These are phyloP conservation scores for Suhomyces bribrorum DNA, from an alignment of 1,139 yeast genomes.

Conservation along the genomic window DNA sequence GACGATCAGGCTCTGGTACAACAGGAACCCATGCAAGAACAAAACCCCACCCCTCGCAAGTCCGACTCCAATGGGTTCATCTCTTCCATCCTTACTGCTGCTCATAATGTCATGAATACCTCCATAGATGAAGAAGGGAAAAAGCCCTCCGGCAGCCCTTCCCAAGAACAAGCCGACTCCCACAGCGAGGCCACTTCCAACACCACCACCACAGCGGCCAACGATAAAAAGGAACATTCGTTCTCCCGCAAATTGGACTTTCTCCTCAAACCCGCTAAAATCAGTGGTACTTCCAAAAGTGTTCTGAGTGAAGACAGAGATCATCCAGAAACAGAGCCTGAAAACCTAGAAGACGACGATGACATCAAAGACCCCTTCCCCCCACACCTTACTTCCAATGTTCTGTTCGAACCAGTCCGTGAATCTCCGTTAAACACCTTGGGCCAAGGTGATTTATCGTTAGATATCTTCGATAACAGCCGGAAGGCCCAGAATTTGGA, in stretches of 20 bases:
- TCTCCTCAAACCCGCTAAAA: conserved; percentile 20
- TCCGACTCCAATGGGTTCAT: conserved; percentile 26
- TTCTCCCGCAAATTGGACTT: conserved; percentile 22
- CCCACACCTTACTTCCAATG: conserved; percentile 24
- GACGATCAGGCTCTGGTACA: conserved; percentile 12
- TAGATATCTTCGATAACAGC: conserved; percentile 51
- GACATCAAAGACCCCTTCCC: conserved; percentile 2
- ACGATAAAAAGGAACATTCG: conserved; percentile 9
- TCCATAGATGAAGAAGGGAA: conserved; percentile 13
- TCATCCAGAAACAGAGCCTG: conserved; percentile 2
- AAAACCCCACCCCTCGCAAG: conserved; percentile 8
- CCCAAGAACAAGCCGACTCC: conserved; percentile 6
- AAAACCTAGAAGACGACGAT: conserved; percentile 1
- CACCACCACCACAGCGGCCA: conserved; percentile 3
- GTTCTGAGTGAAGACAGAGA: conserved; percentile 12
- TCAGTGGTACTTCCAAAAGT: conserved; percentile 13
- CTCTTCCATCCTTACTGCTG: conserved; percentile 31
- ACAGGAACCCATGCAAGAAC: conserved; percentile 8
- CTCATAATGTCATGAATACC: conserved; percentile 24
- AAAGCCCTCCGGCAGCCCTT: conserved; percentile 2
- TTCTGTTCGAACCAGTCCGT: conserved; percentile 60
- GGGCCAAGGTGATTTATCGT: conserved; percentile 70
- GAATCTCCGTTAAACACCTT: conserved; percentile 60
- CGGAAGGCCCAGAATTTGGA: conserved; percentile 10
- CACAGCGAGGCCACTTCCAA: conserved; percentile 5